phyloP scores from a whole-genome alignment of 2,329 filamentous ascomycete genomes.

The Raffaelea albimanens region DNA sequence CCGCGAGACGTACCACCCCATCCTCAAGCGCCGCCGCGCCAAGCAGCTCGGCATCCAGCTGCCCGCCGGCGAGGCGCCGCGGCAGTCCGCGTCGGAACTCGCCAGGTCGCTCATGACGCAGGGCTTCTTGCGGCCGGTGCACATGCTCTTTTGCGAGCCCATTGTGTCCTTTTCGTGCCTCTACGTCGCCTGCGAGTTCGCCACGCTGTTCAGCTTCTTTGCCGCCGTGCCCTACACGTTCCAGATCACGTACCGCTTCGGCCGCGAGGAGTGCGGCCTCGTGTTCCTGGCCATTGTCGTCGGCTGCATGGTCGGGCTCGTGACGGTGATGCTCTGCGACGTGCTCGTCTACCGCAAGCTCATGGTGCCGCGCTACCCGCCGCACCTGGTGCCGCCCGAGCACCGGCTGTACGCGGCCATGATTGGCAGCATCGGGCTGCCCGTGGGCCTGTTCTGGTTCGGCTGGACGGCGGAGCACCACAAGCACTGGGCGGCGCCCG shows the following conservation, averaged over 20 bases:
- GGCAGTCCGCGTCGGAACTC: background rate
- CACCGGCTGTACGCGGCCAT: conserved; percentile 50
- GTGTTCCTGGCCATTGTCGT: conserved; percentile 36
- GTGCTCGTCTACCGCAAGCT: conserved; percentile 28
- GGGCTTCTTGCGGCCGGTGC: conserved; percentile 39
- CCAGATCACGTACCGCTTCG: conserved; percentile 32
- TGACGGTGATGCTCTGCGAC: conserved; percentile 32
- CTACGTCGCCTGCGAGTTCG: conserved; percentile 41
- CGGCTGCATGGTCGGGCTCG: conserved; percentile 33
- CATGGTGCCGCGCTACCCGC: conserved; percentile 22
- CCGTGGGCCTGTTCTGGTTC: conserved; percentile 49
- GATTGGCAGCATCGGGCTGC: conserved; percentile 44
- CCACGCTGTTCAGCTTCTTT: conserved; percentile 43
- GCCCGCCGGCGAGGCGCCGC: conserved; percentile 7
- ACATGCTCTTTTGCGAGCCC: conserved; percentile 53
- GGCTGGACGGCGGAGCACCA: conserved; percentile 41
- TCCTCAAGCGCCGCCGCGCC: conserved; percentile 30
- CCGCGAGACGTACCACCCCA: conserved; percentile 48
- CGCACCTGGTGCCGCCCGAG: conserved; percentile 37
- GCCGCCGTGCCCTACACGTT: conserved; percentile 41
- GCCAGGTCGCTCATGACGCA: conserved; percentile 19
- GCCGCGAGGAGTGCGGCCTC: conserved; percentile 28
- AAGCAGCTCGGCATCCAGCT: conserved; percentile 24
- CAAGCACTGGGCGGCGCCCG: conserved; percentile 40
- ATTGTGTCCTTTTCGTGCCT: conserved; percentile 48